Base-by-base conservation (phyloP, 257 asterid genomes). In the Fraxinus cuspidata region DNA sequence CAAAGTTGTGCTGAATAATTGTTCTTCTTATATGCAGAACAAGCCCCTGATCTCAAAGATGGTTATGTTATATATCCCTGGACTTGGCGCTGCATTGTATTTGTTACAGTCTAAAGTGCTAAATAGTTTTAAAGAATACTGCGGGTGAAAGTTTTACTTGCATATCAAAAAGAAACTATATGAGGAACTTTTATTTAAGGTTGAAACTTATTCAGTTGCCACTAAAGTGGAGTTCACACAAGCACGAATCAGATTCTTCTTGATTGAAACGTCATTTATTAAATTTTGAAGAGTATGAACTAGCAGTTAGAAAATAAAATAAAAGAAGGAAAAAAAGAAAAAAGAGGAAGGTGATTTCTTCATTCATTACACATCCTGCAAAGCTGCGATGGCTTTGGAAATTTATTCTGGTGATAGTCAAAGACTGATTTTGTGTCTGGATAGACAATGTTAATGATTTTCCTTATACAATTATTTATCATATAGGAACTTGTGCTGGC, bases 41-140 rank as follows among this genome's bases (percentile, higher is more conserved):
- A 95, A 89, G 77, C 98, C 98, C 53, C 83, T 95, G 78, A 95
- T 95, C 80, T 92, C 96, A 76, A 95, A 93, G 82, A 96, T 95
- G 67, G 92, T 93, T 76, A 90, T 95, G 97, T 89, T 95, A 60
- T 93, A 96, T 87, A 73, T 93, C 81, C 98, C 97, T 77, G 98
- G 99, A 75, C 97, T 96, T 84, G 98, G 90, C 85, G 97, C 98
- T 42, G 98, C 96, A n/a, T 84, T 93, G 76, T 96, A 89, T 84
- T 85, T 93, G 77, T 92, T 95, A 11, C 96, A 93, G 79, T 89
- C 98, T 58, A 93, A 89, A 82, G 35, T 88, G 67, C 89, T 93
- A 76, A 90, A 83, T 44, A 78, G 90, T 87, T 85, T 96, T 73
- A 92, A 88, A 85, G 91, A 90, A 82, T 87, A 83, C 67, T 90